Evolutionary conservation across 2,329 filamentous ascomycete genomes (phyloP).

Genomic region (Curvularia lunata): DNA sequence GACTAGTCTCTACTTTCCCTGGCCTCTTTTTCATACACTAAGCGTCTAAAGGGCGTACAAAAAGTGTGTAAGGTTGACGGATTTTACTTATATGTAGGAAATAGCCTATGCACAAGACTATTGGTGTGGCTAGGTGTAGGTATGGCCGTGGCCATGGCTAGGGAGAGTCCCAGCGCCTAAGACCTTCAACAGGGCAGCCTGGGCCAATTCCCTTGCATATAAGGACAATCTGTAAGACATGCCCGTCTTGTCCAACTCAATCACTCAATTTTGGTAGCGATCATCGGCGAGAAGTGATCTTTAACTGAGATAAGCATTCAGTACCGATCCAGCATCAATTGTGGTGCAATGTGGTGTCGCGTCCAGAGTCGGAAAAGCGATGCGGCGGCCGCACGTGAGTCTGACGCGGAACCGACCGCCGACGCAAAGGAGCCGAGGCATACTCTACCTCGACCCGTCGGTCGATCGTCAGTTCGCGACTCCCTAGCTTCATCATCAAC

Average conservation of each 20-base stretch:
- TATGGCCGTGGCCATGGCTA: too few relatives aligned
- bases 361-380: slow-evolving; percentile 11
- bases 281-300: too few relatives aligned
- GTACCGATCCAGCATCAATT: neutral
- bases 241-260: neutral
- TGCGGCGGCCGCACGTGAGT: slow-evolving; percentile 18
- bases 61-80: too few relatives aligned
- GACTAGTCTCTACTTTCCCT: too few relatives aligned
- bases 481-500: slow-evolving; percentile 17
- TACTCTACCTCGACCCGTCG: slow-evolving; percentile 22
- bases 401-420: slow-evolving; percentile 18
- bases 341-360: neutral
- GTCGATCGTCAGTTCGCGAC: slow-evolving; percentile 24
- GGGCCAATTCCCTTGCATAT: too few relatives aligned
- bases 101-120: too few relatives aligned
- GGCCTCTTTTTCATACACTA: too few relatives aligned
- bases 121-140: too few relatives aligned
- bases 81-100: too few relatives aligned
- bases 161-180: too few relatives aligned
- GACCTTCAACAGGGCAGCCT: too few relatives aligned
- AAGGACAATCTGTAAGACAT: neutral
- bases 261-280: neutral
- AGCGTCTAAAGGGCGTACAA: too few relatives aligned
- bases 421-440: slow-evolving; percentile 23
- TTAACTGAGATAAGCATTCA: neutral